These are phyloP conservation scores for Colletotrichum camelliae DNA, from an alignment of 2,329 filamentous ascomycete genomes.

Conservation along the genomic window DNA sequence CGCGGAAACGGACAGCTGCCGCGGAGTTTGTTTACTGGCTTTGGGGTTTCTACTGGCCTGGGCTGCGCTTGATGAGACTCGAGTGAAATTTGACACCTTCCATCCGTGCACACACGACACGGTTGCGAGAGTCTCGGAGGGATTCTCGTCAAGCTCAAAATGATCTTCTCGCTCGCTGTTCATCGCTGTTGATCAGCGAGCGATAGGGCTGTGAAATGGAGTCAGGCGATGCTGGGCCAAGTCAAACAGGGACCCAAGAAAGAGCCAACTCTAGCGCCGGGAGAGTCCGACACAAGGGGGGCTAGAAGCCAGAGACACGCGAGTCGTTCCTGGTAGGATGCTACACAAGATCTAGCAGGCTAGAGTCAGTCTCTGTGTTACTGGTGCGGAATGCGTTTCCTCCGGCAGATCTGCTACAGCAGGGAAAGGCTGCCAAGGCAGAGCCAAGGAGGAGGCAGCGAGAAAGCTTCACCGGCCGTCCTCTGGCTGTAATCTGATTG, in stretches of 20 bases:
- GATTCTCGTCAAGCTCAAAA: background rate
- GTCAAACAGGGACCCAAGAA: background rate
- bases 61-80: background rate
- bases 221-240: background rate
- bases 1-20: background rate
- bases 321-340: constrained; percentile 8
- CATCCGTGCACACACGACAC: background rate
- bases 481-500: background rate
- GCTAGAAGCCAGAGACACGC: background rate
- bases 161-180: background rate
- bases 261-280: background rate
- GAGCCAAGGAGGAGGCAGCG: background rate
- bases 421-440: constrained; percentile 10
- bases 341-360: background rate
- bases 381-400: constrained; percentile 5
- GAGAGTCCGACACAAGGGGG: background rate
- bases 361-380: background rate
- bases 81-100: background rate
- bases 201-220: background rate
- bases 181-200: background rate
- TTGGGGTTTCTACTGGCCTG: background rate
- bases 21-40: background rate
- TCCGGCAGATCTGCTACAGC: constrained; percentile 15
- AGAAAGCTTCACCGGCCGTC: constrained; percentile 1
- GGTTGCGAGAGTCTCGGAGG: background rate